These are phyloP conservation scores for Sparassis latifolia DNA, from an alignment of 1,284 basidiomycete genomes.

Conservation along the genomic window DNA sequence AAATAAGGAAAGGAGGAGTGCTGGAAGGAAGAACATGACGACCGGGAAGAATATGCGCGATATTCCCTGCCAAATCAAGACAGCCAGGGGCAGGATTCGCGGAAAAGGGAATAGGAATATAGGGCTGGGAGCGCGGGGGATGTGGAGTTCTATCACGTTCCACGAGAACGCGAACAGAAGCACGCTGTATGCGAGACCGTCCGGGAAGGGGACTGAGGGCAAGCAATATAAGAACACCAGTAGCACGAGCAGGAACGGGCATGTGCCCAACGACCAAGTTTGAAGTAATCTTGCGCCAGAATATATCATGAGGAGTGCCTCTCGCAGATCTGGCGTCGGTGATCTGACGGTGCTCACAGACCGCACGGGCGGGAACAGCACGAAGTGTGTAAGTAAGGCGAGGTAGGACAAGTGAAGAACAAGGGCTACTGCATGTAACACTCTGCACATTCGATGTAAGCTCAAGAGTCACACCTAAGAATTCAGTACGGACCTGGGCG, in stretches of 20 bases:
- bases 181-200: conserved; percentile 31
- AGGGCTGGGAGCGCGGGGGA: conserved; percentile 36
- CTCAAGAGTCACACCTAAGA: not conserved
- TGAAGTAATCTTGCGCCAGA: conserved; percentile 26
- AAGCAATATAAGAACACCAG: conserved; percentile 26
- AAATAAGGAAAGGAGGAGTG: conserved; percentile 34
- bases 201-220: conserved; percentile 31
- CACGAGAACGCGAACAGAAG: conserved; percentile 35
- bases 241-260: conserved; percentile 27
- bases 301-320: conserved; percentile 32
- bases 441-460: conserved; percentile 24
- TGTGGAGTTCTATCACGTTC: conserved; percentile 37
- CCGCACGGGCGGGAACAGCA: conserved; percentile 34
- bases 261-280: conserved; percentile 14
- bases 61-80: conserved; percentile 33
- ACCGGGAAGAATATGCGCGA: conserved; percentile 33
- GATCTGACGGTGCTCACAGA: conserved; percentile 19
- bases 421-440: conserved; percentile 41
- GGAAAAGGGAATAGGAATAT: conserved; percentile 33
- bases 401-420: conserved; percentile 33
- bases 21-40: conserved; percentile 41
- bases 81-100: conserved; percentile 35
- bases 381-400: conserved; percentile 34
- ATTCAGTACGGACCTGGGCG: conserved; percentile 33
- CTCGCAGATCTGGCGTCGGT: conserved; percentile 26